Evolutionary conservation across 1,284 basidiomycete species (phyloP).

Genomic region (Cryptococcus sp.): DNA sequence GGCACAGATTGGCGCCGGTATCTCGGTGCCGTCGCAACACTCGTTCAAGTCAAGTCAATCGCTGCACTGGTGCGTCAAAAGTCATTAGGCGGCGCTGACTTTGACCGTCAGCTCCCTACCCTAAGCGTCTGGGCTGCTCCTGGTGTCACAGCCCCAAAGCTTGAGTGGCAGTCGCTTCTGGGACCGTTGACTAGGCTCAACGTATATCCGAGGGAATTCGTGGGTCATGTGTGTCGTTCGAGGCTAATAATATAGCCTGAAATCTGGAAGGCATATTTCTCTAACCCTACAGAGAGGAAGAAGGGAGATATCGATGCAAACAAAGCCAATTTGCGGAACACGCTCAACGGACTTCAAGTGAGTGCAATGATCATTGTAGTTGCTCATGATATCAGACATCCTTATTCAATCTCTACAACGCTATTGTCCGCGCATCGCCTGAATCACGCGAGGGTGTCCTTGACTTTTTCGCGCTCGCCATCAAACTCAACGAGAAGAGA

Average conservation of each 20-base stretch:
- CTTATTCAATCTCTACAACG: constrained; percentile 86
- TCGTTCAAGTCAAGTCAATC: constrained; percentile 79
- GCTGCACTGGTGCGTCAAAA: constrained; percentile 63
- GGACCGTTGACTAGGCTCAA: constrained; percentile 80
- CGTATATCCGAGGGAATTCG: constrained; percentile 84
- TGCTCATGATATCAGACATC: constrained; percentile 22
- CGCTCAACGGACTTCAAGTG: constrained; percentile 78
- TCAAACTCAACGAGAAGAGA: constrained; percentile 78
- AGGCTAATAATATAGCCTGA: constrained; percentile 60
- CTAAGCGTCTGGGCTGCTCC: constrained; percentile 50
- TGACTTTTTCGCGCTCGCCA: constrained; percentile 74
- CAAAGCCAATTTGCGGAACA: constrained; percentile 75
- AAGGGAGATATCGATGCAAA: constrained; percentile 78
- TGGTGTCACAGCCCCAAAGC: constrained; percentile 44
- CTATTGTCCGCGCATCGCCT: constrained; percentile 78
- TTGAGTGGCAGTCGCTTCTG: constrained; percentile 66
- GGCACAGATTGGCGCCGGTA: constrained; percentile 76
- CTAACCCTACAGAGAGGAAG: constrained; percentile 74
- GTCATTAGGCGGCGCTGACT: constrained; percentile 1
- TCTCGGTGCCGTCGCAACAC: constrained; percentile 74
- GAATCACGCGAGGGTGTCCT: constrained; percentile 80
- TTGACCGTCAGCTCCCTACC: constrained; percentile 42
- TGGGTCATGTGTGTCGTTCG: constrained; percentile 52
- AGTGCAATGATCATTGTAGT: constrained; percentile 1
- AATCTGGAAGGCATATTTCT: constrained; percentile 77